phyloP scores from a whole-genome alignment of 163 green algal genomes.

The Scenedesmus sp. region DNA sequence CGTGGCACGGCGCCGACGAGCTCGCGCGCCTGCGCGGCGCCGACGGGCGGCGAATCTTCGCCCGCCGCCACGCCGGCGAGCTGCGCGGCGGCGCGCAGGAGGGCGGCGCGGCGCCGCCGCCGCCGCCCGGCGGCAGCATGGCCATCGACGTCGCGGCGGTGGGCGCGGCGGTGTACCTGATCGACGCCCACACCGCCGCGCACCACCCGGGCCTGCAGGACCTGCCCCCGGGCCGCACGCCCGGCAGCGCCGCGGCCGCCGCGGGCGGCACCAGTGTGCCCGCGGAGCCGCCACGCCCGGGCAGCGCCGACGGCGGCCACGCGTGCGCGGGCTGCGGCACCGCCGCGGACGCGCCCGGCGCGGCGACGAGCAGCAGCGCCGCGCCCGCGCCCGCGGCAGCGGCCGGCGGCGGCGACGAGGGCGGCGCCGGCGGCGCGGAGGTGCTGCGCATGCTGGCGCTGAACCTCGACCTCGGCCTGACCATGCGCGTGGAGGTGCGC shows the following conservation, averaged over 20 bases:
- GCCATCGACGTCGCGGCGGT: conserved; percentile 70
- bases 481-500: conserved; percentile 15
- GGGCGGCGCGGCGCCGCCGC: not conserved
- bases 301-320: not conserved
- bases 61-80: not conserved
- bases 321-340: no score
- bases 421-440: conserved; percentile 1
- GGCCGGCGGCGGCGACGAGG: conserved; percentile 17
- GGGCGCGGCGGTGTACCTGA: conserved; percentile 75
- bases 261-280: conserved; percentile 14
- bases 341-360: no score
- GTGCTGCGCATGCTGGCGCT: conserved; percentile 57
- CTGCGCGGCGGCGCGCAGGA: not conserved
- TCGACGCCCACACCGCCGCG: conserved; percentile 52
- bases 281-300: no score
- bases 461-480: conserved; percentile 49
- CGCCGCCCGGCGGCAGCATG: conserved; percentile 35
- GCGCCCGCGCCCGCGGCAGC: no score
- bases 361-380: no score
- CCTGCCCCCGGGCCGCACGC: not conserved
- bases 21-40: conserved; percentile 2
- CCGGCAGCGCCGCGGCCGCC: not conserved
- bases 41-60: not conserved
- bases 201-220: conserved; percentile 3
- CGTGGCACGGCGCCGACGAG: conserved; percentile 18